These are phyloP conservation scores for Glebionis coronaria DNA, from an alignment of 129 eudicot species.

Conservation along the genomic window DNA sequence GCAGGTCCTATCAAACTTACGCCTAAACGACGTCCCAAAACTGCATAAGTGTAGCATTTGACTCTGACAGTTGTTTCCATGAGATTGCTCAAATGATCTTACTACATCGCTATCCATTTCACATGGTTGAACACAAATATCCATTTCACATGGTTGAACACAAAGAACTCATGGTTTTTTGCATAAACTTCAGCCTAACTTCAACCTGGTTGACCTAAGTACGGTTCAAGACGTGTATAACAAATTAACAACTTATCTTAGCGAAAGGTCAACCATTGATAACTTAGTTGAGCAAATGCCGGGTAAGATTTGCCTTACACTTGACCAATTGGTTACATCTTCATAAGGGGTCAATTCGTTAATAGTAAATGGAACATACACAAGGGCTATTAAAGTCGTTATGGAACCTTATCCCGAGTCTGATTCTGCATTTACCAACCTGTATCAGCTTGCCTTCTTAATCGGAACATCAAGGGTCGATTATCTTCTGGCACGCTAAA, in stretches of 20 bases:
- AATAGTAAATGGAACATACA: constrained; percentile 88
- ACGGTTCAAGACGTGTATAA: too few species aligned
- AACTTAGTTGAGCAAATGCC: constrained; percentile 68
- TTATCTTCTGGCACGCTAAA: constrained; percentile 52
- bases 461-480: constrained; percentile 80
- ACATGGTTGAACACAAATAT: constrained; percentile 82
- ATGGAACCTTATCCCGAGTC: constrained; percentile 95
- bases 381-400: constrained; percentile 62
- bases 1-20: too few species aligned
- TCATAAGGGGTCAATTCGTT: constrained; percentile 73
- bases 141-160: too few species aligned
- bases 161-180: constrained; percentile 68
- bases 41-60: too few species aligned
- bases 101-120: constrained; percentile 82
- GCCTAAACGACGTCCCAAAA: not conserved
- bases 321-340: constrained; percentile 87
- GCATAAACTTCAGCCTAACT: constrained; percentile 81
- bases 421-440: constrained; percentile 80
- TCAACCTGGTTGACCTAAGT: too few species aligned
- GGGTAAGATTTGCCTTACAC: constrained; percentile 77
- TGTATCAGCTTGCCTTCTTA: constrained; percentile 75
- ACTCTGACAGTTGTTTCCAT: constrained; percentile 70
- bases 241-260: constrained; percentile 64
- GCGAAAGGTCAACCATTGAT: constrained; percentile 60
- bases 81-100: constrained; percentile 87